phyloP scores from a whole-genome alignment of 371 early-diverging fungal species.

The Smittium culicis region DNA sequence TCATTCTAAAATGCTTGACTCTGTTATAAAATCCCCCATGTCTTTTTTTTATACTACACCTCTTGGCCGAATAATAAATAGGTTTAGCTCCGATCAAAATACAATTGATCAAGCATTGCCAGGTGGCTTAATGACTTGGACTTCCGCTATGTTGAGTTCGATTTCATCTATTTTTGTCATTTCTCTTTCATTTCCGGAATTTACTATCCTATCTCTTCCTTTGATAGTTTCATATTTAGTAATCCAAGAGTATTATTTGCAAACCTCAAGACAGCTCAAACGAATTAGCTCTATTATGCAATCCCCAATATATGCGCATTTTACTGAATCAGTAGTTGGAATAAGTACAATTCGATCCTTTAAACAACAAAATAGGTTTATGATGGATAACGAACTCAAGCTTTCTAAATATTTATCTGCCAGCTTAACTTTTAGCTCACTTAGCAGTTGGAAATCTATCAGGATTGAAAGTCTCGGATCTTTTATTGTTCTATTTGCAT shows the following conservation, averaged over 20 bases:
- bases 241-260: constrained; percentile 33
- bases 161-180: constrained; percentile 14
- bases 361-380: neutral
- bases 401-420: constrained; percentile 28
- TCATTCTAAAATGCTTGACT: constrained; percentile 29
- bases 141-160: neutral
- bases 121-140: constrained; percentile 40
- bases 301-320: constrained; percentile 42
- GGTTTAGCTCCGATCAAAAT: constrained; percentile 77
- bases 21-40: constrained; percentile 53
- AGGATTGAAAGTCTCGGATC: neutral
- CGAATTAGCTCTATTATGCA: constrained; percentile 44
- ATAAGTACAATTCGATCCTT: constrained; percentile 34
- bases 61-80: constrained; percentile 69
- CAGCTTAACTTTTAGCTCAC: too few relatives aligned
- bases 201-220: constrained; percentile 29
- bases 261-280: constrained; percentile 44
- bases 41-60: constrained; percentile 81
- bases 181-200: constrained; percentile 28
- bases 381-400: constrained; percentile 20
- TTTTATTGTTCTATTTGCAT: neutral
- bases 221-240: constrained; percentile 20
- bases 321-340: constrained; percentile 42
- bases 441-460: neutral
- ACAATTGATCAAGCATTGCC: constrained; percentile 56